Evolutionary conservation across 2,329 filamentous ascomycete genomes (phyloP), one percentile per base, ranked within the genome.

Genomic region (Stachybotrys chartarum): DNA sequence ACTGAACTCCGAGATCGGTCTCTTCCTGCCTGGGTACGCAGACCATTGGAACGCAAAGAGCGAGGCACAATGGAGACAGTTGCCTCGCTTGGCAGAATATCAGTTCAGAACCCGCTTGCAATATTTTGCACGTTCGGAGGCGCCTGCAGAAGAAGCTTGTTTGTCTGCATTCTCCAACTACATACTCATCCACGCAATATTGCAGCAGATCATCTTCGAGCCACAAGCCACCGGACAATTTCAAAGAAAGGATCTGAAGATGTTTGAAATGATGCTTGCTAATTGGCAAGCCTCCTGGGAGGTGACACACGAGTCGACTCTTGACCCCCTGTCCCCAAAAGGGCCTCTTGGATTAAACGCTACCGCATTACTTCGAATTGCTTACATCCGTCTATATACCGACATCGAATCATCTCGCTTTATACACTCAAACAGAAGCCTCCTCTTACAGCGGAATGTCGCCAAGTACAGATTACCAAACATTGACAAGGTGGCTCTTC

Each of bases 321-420:
- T 57, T 11, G 56, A 58, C 30, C 56, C 56, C 2, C 56, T 55
- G 6, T 51, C 51, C 8, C 56, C 56, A 2, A 53, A 55, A 85
- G 87, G 87, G 5, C 72, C 90, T 1, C 84, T 90, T 0, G 77
- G 78, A 31, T 83, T 80, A 58, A 89, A 90, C 62, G 60, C 60
- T 4, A 66, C 64, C 7, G 65, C 68, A 4, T 57, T 70, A 7
- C 57, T 69, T 1, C 61, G 66, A 3, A 54, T 70, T 4, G 67
- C 64, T 16, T 68, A 68, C 32, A 60, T 68, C 24, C 61, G 66
- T 0, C 57, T 69, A 1, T 62, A 61, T 35, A 50, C 51, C 3
- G 42, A 58, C 31, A 45, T 49, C 3, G 55, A 55, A 1, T 55
- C 55, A 11, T 45, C 24, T 44, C 56, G 56, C 7, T 47, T 51